Evolutionary conservation across 129 eudicot species (phyloP), one percentile per base, ranked within the genome.

Genomic region (Tagetes erecta): DNA sequence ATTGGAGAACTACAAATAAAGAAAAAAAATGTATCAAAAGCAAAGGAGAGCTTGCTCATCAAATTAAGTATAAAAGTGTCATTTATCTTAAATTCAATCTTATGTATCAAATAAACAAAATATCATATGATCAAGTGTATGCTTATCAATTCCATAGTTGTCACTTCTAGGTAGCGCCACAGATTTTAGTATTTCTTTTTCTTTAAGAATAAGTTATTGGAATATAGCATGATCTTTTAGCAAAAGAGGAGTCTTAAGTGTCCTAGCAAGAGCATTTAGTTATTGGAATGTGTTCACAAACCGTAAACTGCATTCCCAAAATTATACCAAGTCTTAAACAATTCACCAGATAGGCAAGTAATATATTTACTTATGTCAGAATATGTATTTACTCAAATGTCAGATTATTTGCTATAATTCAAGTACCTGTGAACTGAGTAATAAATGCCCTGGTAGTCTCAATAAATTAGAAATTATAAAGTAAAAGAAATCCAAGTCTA

Each of bases 401-500:
- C 13, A 39, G 37, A 52, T 37, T 70, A 12, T 40, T 13, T 50
- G 5, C 30, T 70, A 70, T 36, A 51, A 6, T 52, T 37, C 36
- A 71, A 38, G 66, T 35, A 9, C 12, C 40, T 30, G 53, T 41
- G 57, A 53, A 56, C 36, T 7, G 27, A 6, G 44, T n/a, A 64
- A n/a, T n/a, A 64, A 64, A 6, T 39, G 69, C 50, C 40, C 34
- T 6, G 69, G 34, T 34, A 64, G 47, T 64, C 42, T 65, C 13
- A 62, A 70, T 27, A 64, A 13, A 36, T 39, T 51, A 35, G 7
- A 20, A 11, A 64, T 33, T 63, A 46, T 9, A 31, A 5, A 39
- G 69, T 57, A 51, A 45, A 8, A 62, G 31, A 33, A 51, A 58
- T 67, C 55, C 64, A 38, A 53, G 65, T 71, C 27, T 13, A 11